These are phyloP conservation scores for Telopea speciosissima DNA, from an alignment of 177 flowering plant species.

Conservation along the genomic window DNA sequence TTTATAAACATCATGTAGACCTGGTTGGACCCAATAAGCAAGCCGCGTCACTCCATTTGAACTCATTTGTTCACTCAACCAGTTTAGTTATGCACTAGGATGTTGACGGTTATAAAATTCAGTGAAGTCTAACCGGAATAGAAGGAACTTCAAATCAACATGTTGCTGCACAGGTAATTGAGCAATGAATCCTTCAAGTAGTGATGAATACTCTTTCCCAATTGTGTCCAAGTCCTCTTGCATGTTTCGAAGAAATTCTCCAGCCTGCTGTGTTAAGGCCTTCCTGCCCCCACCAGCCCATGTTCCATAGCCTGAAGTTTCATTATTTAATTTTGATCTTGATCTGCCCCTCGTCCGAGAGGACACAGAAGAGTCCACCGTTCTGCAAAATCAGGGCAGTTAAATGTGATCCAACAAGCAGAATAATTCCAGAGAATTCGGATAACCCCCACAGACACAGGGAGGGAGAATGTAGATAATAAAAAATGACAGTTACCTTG, in stretches of 20 bases:
- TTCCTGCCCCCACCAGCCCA: slow-evolving; percentile 83
- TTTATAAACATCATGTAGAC: background rate
- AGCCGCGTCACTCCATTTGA: slow-evolving; percentile 2
- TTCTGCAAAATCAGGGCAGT: slow-evolving; percentile 36
- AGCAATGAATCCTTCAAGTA: slow-evolving; percentile 74
- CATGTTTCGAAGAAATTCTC: slow-evolving; percentile 68
- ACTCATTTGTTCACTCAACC: slow-evolving; percentile 7
- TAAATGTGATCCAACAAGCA: slow-evolving; percentile 1
- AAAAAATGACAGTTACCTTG: slow-evolving; percentile 49
- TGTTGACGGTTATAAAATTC: slow-evolving; percentile 73
- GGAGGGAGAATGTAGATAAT: background rate
- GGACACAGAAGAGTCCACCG: slow-evolving; percentile 31
- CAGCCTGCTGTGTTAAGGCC: slow-evolving; percentile 70
- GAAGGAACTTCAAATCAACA: slow-evolving; percentile 86
- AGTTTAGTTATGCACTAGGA: slow-evolving; percentile 18
- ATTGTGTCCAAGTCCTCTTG: slow-evolving; percentile 62
- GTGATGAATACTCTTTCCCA: slow-evolving; percentile 63
- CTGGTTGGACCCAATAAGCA: slow-evolving; percentile 2
- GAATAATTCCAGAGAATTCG: background rate
- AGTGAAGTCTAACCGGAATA: slow-evolving; percentile 91
- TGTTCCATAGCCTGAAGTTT: slow-evolving; percentile 43
- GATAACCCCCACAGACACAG: too few relatives aligned
- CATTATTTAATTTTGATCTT: slow-evolving; percentile 24
- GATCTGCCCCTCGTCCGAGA: slow-evolving; percentile 42
- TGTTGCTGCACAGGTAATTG: slow-evolving; percentile 89